Evolutionary conservation across 148 eudicot species (phyloP).

Genomic region (Limonium bicolor): DNA sequence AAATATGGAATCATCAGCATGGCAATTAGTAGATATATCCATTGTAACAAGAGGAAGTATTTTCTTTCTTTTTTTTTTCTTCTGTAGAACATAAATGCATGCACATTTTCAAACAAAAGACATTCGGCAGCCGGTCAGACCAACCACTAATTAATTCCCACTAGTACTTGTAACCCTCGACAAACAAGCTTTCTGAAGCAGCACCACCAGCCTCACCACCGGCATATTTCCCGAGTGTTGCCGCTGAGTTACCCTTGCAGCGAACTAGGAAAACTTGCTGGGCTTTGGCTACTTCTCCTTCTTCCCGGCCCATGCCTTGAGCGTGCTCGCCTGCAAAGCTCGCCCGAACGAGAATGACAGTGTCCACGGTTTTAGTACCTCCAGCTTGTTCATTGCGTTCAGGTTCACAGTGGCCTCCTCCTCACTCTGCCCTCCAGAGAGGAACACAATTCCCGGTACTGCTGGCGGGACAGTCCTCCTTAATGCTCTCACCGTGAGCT

Average conservation of each 20-base stretch:
- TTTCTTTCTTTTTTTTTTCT: too few relatives aligned
- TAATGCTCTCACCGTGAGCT: conserved; percentile 63
- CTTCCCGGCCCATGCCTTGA: conserved; percentile 86
- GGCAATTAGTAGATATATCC: too few relatives aligned
- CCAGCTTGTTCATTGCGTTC: conserved; percentile 76
- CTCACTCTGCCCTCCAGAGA: conserved; percentile 97
- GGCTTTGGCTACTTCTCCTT: conserved; percentile 55
- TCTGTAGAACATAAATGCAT: too few relatives aligned
- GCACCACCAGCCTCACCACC: conserved; percentile 60
- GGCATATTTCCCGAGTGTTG: conserved; percentile 66
- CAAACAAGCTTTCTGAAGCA: conserved; percentile 75
- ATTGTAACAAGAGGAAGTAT: too few relatives aligned
- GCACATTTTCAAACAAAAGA: too few relatives aligned
- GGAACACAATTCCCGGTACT: conserved; percentile 82
- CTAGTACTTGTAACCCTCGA: conserved; percentile 91
- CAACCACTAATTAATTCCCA: too few relatives aligned
- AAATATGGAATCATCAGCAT: too few relatives aligned
- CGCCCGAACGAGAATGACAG: conserved; percentile 85
- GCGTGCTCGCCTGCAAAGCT: conserved; percentile 85
- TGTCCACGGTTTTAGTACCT: conserved; percentile 79
- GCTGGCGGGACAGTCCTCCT: conserved; percentile 86
- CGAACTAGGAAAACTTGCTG: conserved; percentile 54
- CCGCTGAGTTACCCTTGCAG: conserved; percentile 88
- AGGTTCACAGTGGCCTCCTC: conserved; percentile 82
- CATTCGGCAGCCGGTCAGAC: too few relatives aligned